Evolutionary conservation across 306 rosid species (phyloP), one percentile per base, ranked within the genome.

Genomic region (Castanea crenata): DNA sequence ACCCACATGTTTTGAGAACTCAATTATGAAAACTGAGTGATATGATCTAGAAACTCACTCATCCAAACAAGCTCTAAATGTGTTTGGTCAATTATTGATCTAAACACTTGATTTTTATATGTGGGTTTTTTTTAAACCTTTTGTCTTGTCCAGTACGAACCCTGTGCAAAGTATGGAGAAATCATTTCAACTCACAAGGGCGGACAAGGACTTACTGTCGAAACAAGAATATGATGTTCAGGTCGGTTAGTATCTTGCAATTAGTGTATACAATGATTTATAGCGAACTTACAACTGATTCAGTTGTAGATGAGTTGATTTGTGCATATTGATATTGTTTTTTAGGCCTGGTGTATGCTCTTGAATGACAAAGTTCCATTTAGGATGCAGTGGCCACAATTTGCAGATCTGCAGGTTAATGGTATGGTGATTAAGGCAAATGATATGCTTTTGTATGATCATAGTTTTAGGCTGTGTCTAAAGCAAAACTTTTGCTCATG

Each of bases 351-450:
- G 99, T 96, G 99, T 79, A 96, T 96, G 99, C 99, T 96, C 82
- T 81, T 96, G 76, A 96, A 93, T 38, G 99, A 96, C 71, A 96
- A 96, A 90, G 99, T 96, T 78, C 81, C 93, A 80, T 96, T 90
- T 81, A 91, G 99, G 93, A 93, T 96, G 97, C 99, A 96, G 68
- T 96, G 99, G 99, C 99, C 98, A 10, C 99, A 89, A 35, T 91
- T 87, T 87, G 84, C 98, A 35, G 99, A 96, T 75, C 87, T 96
- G 76, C 96, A 89, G 82, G 88, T 93, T 85, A 96, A 96, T 83
- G 98, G 99, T 96, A 90, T 73, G 90, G 55, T 52, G 49, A 76
- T 85, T 32, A 10, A 74, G 44, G 67, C 74, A 18, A 18, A 9
- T 12, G 11, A 35, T 67, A 19, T 67, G 27, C 51, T 14, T 62